Percentiles rank a stretch among this genome's conserved stretches.
Conservation (phyloP, 202 grass and related monocot genomes). For the Carex arenaria region DNA sequence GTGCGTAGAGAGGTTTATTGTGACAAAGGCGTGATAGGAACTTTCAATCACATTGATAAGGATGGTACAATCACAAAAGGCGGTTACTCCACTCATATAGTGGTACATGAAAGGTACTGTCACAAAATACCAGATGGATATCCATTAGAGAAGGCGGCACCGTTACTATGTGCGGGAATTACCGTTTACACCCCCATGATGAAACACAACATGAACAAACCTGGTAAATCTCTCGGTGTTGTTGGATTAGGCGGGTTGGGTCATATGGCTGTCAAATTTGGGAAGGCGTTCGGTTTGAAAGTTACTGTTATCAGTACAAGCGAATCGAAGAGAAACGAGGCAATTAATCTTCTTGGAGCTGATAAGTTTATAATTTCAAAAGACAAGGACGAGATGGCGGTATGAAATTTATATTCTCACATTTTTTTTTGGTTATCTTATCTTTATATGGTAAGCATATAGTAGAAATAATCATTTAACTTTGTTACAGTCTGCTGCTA, state of each 20-base stretch:
- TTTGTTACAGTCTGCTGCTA: conserved; percentile 23
- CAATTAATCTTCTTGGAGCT: conserved; percentile 27
- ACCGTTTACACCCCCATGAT: conserved; percentile 46
- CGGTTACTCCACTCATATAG: conserved; percentile 35
- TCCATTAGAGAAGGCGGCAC: conserved; percentile 33
- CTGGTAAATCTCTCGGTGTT: conserved; percentile 42
- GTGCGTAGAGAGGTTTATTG: conserved; percentile 24
- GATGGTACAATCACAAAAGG: conserved; percentile 46
- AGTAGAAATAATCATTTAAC: background rate
- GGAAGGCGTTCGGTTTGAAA: conserved; percentile 43
- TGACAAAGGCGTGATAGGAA: background rate
- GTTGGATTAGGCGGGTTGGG: conserved; percentile 39
- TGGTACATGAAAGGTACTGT: conserved; percentile 41
- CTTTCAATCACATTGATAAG: conserved; percentile 31
- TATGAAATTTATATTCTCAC: background rate
- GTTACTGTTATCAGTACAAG: conserved; percentile 47
- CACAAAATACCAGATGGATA: conserved; percentile 45
- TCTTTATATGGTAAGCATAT: background rate
- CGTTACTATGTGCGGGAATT: conserved; percentile 40
- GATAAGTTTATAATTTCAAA: conserved; percentile 39
- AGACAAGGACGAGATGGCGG: conserved; percentile 36
- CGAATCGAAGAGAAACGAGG: conserved; percentile 37
- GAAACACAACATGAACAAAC: conserved; percentile 43
- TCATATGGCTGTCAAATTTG: conserved; percentile 48
- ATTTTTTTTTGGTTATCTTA: background rate